A percentile compares a stretch with the other conserved stretches of the same genome.
phyloP scores from a whole-genome alignment of 768 basidiomycete species.

The Termitomyces sp. region DNA sequence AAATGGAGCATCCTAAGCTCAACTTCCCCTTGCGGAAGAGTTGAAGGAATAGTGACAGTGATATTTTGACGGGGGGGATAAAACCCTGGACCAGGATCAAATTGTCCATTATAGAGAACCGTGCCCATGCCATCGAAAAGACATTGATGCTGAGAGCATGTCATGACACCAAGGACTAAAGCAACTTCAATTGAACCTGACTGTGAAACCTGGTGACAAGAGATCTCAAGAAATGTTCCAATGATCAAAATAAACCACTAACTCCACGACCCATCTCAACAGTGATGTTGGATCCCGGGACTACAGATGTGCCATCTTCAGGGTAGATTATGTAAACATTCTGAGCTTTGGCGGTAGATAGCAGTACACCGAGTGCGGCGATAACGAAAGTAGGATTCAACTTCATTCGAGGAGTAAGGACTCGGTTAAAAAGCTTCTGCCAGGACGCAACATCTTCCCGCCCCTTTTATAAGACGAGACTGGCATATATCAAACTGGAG shows the following conservation, averaged over 20 bases:
- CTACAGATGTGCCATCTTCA: conserved; percentile 23
- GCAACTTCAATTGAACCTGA: conserved; percentile 38
- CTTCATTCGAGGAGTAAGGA: not conserved
- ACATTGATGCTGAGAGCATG: conserved; percentile 23
- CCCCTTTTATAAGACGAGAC: not conserved
- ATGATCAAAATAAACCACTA: conserved; percentile 12
- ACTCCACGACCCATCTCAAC: conserved; percentile 47
- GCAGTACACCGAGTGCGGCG: conserved; percentile 14
- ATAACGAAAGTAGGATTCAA: not conserved
- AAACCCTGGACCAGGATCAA: conserved; percentile 30
- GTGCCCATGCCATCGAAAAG: conserved; percentile 27
- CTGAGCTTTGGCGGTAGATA: conserved; percentile 36
- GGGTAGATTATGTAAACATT: conserved; percentile 34
- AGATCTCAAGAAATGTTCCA: not conserved
- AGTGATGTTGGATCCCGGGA: conserved; percentile 29
- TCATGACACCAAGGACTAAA: conserved; percentile 38
- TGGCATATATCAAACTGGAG: not conserved
- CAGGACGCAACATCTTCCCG: not conserved
- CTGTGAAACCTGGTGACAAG: conserved; percentile 23
- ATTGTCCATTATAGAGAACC: conserved; percentile 43
- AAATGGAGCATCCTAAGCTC: conserved; percentile 30
- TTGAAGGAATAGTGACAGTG: conserved; percentile 32
- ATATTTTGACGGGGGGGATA: conserved; percentile 39
- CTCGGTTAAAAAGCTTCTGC: not conserved
- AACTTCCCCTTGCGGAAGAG: conserved; percentile 22